Percentiles rank a stretch among this genome's conserved stretches.
These are phyloP conservation scores for Vitis amurensis DNA, from an alignment of 164 flowering plant genomes.

Conservation along the genomic window DNA sequence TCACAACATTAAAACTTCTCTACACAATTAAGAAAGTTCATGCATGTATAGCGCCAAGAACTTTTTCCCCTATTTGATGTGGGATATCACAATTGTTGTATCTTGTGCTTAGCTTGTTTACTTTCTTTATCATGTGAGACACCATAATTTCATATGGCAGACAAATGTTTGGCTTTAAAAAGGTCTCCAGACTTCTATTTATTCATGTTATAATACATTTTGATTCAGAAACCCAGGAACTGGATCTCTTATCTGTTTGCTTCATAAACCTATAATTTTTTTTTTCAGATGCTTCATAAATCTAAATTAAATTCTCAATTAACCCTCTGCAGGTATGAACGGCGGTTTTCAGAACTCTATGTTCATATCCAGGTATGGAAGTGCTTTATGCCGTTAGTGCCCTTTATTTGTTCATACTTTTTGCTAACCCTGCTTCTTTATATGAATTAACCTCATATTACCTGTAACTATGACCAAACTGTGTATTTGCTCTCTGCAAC, in stretches of 20 bases:
- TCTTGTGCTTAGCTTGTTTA: not conserved
- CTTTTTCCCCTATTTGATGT: too few species aligned
- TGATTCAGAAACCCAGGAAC: not conserved
- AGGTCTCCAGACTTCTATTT: not conserved
- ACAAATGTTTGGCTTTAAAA: too few species aligned
- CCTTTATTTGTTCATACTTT: not conserved
- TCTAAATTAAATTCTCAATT: not conserved
- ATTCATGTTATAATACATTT: not conserved
- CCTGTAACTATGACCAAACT: not conserved
- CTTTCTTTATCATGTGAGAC: not conserved
- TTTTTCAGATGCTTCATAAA: not conserved
- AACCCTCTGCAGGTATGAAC: slow-evolving; percentile 62
- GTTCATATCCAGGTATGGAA: slow-evolving; percentile 65
- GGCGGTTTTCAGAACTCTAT: slow-evolving; percentile 72
- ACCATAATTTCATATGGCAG: not conserved
- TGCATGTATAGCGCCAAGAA: too few species aligned
- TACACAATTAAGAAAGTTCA: too few species aligned
- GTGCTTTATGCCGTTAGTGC: not conserved
- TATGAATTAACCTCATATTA: not conserved
- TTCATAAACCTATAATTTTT: not conserved
- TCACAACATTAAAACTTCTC: too few species aligned
- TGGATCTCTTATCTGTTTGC: not conserved
- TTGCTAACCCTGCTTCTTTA: not conserved
- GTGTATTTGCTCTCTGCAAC: slow-evolving; percentile 7
- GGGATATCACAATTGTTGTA: too few species aligned